Conservation (phyloP, 2,329 filamentous ascomycete species). For the Colletotrichum sp. region DNA sequence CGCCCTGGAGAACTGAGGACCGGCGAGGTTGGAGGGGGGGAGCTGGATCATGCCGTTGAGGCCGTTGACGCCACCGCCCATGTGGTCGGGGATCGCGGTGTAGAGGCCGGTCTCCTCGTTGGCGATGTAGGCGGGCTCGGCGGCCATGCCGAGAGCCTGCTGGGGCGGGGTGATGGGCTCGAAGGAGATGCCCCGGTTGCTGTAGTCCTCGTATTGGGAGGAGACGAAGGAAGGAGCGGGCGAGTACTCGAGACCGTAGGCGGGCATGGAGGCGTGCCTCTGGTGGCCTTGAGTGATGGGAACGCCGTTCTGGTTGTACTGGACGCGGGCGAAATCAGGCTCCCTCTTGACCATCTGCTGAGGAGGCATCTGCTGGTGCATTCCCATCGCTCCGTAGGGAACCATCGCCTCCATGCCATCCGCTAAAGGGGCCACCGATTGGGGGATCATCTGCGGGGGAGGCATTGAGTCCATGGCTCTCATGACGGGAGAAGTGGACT, state of each 20-base stretch:
- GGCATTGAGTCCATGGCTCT: conserved; percentile 94
- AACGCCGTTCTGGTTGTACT: conserved; percentile 92
- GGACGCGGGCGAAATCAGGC: conserved; percentile 79
- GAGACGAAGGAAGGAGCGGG: conserved; percentile 97
- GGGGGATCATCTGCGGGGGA: conserved; percentile 79
- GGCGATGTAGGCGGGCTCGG: conserved; percentile 95
- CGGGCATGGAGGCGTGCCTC: conserved; percentile 97
- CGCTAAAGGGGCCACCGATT: conserved; percentile 60
- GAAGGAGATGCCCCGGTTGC: conserved; percentile 92
- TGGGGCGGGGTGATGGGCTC: conserved; percentile 97
- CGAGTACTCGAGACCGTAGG: conserved; percentile 93
- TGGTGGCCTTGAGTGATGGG: conserved; percentile 84
- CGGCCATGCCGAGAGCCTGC: conserved; percentile 78
- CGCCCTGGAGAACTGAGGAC: conserved; percentile 78
- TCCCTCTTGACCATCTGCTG: conserved; percentile 85
- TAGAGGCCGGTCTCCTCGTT: conserved; percentile 98
- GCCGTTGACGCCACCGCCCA: conserved; percentile 72
- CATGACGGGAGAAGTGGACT: conserved; percentile 88
- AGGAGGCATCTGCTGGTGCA: conserved; percentile 21
- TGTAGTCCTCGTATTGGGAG: conserved; percentile 98
- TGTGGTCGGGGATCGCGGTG: conserved; percentile 90
- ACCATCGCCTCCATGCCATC: conserved; percentile 77
- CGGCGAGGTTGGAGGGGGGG: conserved; percentile 82
- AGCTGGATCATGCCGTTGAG: conserved; percentile 92
- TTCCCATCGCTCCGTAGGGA: conserved; percentile 68